Base-by-base conservation (phyloP, 371 early-diverging fungal genomes). In the Lichtheimia corymbifera region DNA sequence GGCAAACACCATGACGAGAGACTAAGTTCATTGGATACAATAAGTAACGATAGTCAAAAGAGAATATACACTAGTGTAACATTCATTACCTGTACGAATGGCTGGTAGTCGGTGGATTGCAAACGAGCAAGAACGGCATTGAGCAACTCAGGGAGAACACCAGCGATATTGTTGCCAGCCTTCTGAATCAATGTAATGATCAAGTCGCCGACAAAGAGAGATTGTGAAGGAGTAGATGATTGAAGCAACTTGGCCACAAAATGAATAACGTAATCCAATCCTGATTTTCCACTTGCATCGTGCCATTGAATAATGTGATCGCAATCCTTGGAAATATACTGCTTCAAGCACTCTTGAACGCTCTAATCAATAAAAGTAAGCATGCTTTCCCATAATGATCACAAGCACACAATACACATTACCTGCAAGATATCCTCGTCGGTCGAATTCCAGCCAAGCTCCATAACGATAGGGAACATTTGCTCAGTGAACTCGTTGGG, bases 181-280 rank as follows among this genome's bases (percentile, higher is more conserved):
- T 94, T 95, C 71, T 90, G 86, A 64, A 94, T 91, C 56, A 95
- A 67, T 58, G 91, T 91, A 9, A 86, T 84, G 50, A 94, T 88
- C 59, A 97, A 70, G 58, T 92, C 91, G 20, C 97, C 97, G n/a
- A 97, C 88, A 79, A 93, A 94, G 20, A 93, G 63, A 1, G 92
- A 86, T 0, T 92, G 88, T 0, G 93, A 91, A 18, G 85, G 79
- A 22, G 83, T 83, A 1, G 79, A 72, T 30, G 95, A 93, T 25
- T 84, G 83, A 64, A 96, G 67, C 24, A 95, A 66, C 49, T 85
- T 83, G 54, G 89, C 91, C 47, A 95, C 83, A 66, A 93, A 89
- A 28, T 89, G 86, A 20, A 97, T 83, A 22, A 89, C 78, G 67
- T 86, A 86, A 51, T 90, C 91, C 52, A 97, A 66, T 2, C 96